Conservation (phyloP, 2,329 filamentous ascomycete species). For the Colletotrichum caudatum region DNA sequence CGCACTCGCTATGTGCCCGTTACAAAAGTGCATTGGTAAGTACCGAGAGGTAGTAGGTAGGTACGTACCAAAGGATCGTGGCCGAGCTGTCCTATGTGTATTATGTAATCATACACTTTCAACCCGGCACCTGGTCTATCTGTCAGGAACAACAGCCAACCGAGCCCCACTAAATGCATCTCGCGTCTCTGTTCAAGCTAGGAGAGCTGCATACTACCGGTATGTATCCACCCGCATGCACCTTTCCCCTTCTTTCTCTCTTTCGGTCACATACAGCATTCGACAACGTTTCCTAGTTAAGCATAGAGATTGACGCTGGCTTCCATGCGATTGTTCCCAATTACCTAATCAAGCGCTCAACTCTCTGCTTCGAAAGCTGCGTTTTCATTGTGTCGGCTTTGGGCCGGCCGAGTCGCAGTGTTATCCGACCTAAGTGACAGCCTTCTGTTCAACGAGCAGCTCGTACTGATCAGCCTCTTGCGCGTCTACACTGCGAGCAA, state of each 20-base stretch:
- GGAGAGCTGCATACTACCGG: background rate
- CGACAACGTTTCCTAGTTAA: background rate
- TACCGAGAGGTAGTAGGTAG: too few relatives aligned
- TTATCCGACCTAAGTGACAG: background rate
- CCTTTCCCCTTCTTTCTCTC: background rate
- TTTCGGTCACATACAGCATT: background rate
- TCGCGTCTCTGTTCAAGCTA: background rate
- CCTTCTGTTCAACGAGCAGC: background rate
- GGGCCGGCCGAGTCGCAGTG: background rate
- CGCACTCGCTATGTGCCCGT: background rate
- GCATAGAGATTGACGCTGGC: background rate
- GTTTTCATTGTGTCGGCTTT: background rate
- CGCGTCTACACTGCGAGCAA: background rate
- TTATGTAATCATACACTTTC: constrained; percentile 2
- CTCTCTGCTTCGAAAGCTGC: background rate
- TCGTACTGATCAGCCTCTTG: background rate
- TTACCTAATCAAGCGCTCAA: background rate
- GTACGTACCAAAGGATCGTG: too few relatives aligned
- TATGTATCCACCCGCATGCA: background rate
- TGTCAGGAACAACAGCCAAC: background rate
- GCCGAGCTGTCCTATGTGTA: background rate
- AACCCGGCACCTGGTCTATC: background rate
- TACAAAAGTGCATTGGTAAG: background rate
- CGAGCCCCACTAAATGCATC: constrained; percentile 9
- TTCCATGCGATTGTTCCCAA: background rate